These are phyloP conservation scores for Eremochloa ophiuroides DNA, from an alignment of 176 grass and related monocot species.

Conservation along the genomic window DNA sequence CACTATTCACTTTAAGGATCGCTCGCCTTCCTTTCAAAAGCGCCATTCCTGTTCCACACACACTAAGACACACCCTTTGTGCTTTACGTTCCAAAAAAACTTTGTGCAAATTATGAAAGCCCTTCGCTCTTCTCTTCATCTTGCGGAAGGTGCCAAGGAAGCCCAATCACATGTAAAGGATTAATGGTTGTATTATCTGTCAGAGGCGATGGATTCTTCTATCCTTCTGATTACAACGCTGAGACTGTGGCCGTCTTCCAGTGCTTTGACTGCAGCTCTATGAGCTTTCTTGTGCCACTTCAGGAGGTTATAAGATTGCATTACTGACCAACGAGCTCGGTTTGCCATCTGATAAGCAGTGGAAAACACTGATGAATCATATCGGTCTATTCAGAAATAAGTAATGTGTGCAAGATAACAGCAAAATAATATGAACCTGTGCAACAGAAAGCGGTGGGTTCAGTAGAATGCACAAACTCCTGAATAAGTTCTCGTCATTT, in stretches of 20 bases:
- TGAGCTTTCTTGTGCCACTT: constrained; percentile 92
- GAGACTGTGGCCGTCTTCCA: constrained; percentile 63
- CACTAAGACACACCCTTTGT: background rate
- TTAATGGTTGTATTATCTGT: constrained; percentile 8
- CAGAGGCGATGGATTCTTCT: constrained; percentile 72
- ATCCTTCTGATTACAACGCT: constrained; percentile 81
- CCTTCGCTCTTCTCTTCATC: background rate
- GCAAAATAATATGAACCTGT: constrained; percentile 37
- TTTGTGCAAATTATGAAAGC: background rate
- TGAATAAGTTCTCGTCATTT: constrained; percentile 92
- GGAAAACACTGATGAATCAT: constrained; percentile 1
- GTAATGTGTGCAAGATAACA: background rate
- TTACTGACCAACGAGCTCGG: constrained; percentile 82
- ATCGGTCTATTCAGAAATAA: background rate
- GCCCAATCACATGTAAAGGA: background rate
- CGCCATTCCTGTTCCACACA: background rate
- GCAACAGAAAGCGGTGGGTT: constrained; percentile 67
- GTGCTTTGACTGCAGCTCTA: constrained; percentile 70
- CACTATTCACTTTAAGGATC: background rate
- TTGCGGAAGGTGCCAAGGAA: background rate
- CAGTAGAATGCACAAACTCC: constrained; percentile 72
- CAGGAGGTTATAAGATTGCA: constrained; percentile 97
- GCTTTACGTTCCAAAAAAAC: background rate
- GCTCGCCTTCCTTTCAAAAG: background rate
- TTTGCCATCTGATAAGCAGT: constrained; percentile 83